Evolutionary conservation across 495 filamentous ascomycete genomes (phyloP).

Genomic region (Cercophora newfieldiana): DNA sequence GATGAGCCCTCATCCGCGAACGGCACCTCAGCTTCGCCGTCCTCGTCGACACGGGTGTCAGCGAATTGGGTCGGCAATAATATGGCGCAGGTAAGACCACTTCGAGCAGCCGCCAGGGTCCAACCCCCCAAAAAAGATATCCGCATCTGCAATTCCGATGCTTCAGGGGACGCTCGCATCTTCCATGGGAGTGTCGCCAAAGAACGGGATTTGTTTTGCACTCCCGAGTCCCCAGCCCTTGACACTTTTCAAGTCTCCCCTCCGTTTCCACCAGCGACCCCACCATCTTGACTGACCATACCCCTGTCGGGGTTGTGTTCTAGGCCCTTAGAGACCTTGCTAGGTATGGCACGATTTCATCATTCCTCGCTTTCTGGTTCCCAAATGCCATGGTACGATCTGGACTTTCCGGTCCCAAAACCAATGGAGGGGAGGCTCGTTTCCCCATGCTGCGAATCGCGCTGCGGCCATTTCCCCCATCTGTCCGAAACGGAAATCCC

Average conservation of each 20-base stretch:
- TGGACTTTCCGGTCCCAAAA: conserved; percentile 10
- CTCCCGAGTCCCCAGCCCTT: background rate
- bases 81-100: conserved; percentile 27
- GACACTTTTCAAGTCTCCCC: background rate
- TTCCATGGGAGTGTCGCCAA: background rate
- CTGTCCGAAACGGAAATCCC: background rate
- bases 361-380: conserved; percentile 17
- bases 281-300: conserved; percentile 23
- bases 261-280: background rate
- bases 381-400: conserved; percentile 19
- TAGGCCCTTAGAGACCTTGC: conserved; percentile 50
- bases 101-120: background rate
- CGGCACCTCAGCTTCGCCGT: background rate
- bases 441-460: background rate
- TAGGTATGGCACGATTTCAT: conserved; percentile 41
- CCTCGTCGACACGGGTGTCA: conserved; percentile 15
- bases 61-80: conserved; percentile 18
- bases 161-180: background rate
- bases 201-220: background rate
- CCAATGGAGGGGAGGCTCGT: background rate
- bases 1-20: background rate
- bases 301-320: conserved; percentile 20
- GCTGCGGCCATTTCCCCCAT: background rate
- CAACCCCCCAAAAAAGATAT: conserved; percentile 1
- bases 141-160: background rate